These are phyloP conservation scores for Cyberlindnera bimundalis DNA, from an alignment of 805 yeast species.

Conservation along the genomic window DNA sequence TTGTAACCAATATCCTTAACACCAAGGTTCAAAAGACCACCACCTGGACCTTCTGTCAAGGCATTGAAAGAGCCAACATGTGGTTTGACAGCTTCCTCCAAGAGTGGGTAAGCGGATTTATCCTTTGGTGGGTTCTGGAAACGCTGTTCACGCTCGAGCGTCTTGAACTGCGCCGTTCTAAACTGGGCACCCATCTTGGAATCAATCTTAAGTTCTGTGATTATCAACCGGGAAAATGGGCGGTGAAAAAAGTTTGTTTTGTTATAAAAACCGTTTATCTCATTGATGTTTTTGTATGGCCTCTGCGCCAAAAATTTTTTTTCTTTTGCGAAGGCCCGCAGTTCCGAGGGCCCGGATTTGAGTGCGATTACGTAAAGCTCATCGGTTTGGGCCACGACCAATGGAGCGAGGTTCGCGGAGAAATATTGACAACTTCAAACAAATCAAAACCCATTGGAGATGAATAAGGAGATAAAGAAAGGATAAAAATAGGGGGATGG, in stretches of 20 bases:
- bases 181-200: conserved; percentile 22
- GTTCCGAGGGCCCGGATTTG: conserved; percentile 3
- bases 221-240: neutral
- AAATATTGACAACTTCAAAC: too few species aligned
- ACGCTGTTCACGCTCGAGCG: conserved; percentile 83
- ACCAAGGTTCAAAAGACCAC: conserved; percentile 81
- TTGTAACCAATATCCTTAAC: conserved; percentile 86
- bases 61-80: conserved; percentile 97
- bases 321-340: neutral
- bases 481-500: conserved; percentile 44
- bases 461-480: too few species aligned
- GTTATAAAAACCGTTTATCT: too few species aligned
- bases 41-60: conserved; percentile 80
- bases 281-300: neutral
- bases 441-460: too few species aligned
- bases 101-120: conserved; percentile 73
- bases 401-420: too few species aligned
- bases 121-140: conserved; percentile 90
- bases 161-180: conserved; percentile 48
- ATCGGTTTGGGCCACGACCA: conserved; percentile 13
- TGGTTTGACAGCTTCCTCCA: conserved; percentile 88
- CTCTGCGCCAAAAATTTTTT: conserved; percentile 11
- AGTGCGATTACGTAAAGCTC: neutral
- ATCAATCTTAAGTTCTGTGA: neutral
- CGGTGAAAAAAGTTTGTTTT: too few species aligned